Percentiles rank a stretch among this genome's conserved stretches.
These are phyloP conservation scores for Boletellus deceptivus DNA, from an alignment of 1,284 basidiomycete species.

Conservation along the genomic window DNA sequence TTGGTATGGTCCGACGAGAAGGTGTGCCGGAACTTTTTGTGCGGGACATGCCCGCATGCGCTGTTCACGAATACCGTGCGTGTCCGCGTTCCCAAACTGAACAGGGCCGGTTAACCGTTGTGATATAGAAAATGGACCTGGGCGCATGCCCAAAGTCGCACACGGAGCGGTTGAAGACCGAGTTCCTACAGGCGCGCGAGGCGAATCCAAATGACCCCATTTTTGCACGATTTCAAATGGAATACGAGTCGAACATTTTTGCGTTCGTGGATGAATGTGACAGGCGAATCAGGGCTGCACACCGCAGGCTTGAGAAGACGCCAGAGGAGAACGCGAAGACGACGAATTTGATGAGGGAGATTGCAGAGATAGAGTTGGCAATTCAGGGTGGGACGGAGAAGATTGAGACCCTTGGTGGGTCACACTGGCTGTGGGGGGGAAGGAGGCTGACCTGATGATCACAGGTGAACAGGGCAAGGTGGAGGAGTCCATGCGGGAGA, in stretches of 20 bases:
- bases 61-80: constrained; percentile 97
- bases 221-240: constrained; percentile 83
- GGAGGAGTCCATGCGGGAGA: constrained; percentile 96
- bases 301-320: constrained; percentile 96
- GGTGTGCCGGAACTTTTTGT: constrained; percentile 98
- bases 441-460: constrained; percentile 11
- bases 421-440: constrained; percentile 13
- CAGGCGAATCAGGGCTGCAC: constrained; percentile 90
- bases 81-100: constrained; percentile 20
- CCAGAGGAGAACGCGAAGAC: constrained; percentile 99
- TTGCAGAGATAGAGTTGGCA: constrained; percentile 97
- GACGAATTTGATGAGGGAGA: constrained; percentile 98
- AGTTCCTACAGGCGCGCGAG: constrained; percentile 80
- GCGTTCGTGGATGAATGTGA: constrained; percentile 98
- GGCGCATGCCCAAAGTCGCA: constrained; percentile 98
- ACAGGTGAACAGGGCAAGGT: constrained; percentile 95
- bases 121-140: constrained; percentile 94
- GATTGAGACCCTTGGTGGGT: constrained; percentile 88
- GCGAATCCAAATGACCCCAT: constrained; percentile 74
- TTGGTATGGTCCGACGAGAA: constrained; percentile 96
- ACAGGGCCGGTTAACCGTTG: constrained; percentile 8
- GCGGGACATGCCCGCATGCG: constrained; percentile 96
- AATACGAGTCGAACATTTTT: constrained; percentile 95
- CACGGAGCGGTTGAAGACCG: constrained; percentile 90
- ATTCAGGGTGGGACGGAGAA: constrained; percentile 98